Conservation (phyloP, 192 early-diverging fungal species). For the Backusella circina region DNA sequence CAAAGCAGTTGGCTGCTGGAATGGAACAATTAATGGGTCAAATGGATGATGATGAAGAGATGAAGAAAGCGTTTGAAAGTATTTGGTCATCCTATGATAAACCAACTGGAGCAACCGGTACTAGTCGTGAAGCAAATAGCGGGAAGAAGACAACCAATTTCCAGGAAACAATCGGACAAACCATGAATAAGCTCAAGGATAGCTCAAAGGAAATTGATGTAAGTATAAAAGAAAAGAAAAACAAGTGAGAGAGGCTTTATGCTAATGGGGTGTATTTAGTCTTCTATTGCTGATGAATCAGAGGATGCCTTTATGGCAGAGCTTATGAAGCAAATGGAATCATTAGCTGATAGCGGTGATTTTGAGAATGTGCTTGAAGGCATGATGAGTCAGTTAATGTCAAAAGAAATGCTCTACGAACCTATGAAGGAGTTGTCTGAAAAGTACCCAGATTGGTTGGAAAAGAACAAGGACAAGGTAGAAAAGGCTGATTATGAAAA, state of each 20-base stretch:
- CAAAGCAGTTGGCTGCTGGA: constrained; percentile 67
- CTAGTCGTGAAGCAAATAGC: background rate
- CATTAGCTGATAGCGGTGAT: constrained; percentile 62
- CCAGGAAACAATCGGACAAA: constrained; percentile 86
- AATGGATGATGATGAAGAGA: constrained; percentile 50
- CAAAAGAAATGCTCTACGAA: constrained; percentile 92
- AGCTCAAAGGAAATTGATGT: constrained; percentile 84
- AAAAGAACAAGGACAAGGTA: constrained; percentile 71
- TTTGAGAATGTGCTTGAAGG: constrained; percentile 85
- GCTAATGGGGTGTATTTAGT: constrained; percentile 24
- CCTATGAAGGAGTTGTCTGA: constrained; percentile 87
- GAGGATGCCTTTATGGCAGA: constrained; percentile 58
- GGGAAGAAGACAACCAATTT: constrained; percentile 51
- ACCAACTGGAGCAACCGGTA: constrained; percentile 4
- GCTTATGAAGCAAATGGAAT: constrained; percentile 80
- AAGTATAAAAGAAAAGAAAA: constrained; percentile 15
- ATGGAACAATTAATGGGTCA: constrained; percentile 80
- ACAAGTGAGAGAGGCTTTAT: background rate
- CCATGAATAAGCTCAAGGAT: constrained; percentile 85
- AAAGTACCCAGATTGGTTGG: constrained; percentile 89
- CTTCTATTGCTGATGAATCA: constrained; percentile 48
- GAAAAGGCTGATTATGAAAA: constrained; percentile 66
- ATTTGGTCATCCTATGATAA: constrained; percentile 46
- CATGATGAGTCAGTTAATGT: constrained; percentile 90
- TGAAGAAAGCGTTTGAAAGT: constrained; percentile 52